phyloP scores from a whole-genome alignment of 441 rosid genomes.

The Adansonia grandidieri region DNA sequence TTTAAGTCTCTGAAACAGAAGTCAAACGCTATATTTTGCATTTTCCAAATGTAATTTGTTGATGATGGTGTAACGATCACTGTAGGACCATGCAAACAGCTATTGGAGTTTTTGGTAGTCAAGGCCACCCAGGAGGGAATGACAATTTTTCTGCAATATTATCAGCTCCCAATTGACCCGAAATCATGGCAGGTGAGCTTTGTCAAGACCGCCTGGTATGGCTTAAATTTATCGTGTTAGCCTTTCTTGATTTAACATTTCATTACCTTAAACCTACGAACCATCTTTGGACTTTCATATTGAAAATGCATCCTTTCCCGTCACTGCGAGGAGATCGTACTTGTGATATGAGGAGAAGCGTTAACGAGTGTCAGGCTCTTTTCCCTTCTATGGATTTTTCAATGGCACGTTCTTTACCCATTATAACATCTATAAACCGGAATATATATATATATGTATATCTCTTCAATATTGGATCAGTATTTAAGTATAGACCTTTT shows the following conservation, averaged over 20 bases:
- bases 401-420: conserved; percentile 21
- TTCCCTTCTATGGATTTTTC: conserved; percentile 30
- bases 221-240: not conserved
- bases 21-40: not conserved
- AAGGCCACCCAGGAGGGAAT: not conserved
- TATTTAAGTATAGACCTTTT: not conserved
- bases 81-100: conserved; percentile 31
- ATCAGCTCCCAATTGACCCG: conserved; percentile 1
- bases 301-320: not conserved
- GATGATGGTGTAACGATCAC: not conserved
- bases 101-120: conserved; percentile 21
- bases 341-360: conserved; percentile 30
- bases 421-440: not conserved
- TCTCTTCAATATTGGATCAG: not conserved
- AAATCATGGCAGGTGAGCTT: conserved; percentile 31
- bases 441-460: not conserved
- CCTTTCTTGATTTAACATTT: not conserved
- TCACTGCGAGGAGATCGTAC: conserved; percentile 23
- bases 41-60: not conserved
- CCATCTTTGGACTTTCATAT: not conserved
- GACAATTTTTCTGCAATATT: not conserved
- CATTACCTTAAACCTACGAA: not conserved
- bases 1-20: not conserved
- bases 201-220: conserved; percentile 26
- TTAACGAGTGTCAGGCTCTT: conserved; percentile 25